A percentile compares a stretch with the other conserved stretches of the same genome.
phyloP scores from a whole-genome alignment of 2,329 filamentous ascomycete genomes.

The Fusarium veterinarium region DNA sequence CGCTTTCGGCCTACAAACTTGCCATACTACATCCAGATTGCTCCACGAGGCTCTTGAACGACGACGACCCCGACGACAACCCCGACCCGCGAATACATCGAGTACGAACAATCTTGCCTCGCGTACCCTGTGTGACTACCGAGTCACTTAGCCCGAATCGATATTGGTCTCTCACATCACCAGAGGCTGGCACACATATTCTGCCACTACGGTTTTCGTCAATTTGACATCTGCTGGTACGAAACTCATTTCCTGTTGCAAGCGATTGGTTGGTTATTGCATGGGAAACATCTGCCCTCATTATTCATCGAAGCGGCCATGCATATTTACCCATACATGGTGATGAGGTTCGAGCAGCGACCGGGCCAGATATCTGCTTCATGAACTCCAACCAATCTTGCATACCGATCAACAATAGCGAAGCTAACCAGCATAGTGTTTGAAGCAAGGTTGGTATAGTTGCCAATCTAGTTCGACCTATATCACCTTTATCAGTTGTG shows the following conservation, averaged over 20 bases:
- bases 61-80: conserved; percentile 19
- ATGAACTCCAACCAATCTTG: neutral
- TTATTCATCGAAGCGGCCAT: neutral
- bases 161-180: conserved; percentile 8
- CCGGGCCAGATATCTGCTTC: neutral
- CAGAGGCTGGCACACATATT: conserved; percentile 7
- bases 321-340: neutral
- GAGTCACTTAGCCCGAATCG: neutral
- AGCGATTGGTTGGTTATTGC: neutral
- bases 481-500: conserved; percentile 6
- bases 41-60: conserved; percentile 24
- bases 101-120: conserved; percentile 21
- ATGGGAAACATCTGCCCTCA: neutral
- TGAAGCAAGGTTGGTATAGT: conserved; percentile 23
- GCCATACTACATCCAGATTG: conserved; percentile 32
- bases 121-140: conserved; percentile 18
- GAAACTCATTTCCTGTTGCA: neutral
- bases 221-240: conserved; percentile 34
- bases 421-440: conserved; percentile 25
- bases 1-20: conserved; percentile 40
- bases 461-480: conserved; percentile 22
- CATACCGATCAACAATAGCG: neutral
- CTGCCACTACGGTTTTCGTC: neutral
- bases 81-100: conserved; percentile 6
- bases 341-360: neutral